phyloP scores from a whole-genome alignment of 2,329 filamentous ascomycete species.

The Biscogniauxia mediterranea region DNA sequence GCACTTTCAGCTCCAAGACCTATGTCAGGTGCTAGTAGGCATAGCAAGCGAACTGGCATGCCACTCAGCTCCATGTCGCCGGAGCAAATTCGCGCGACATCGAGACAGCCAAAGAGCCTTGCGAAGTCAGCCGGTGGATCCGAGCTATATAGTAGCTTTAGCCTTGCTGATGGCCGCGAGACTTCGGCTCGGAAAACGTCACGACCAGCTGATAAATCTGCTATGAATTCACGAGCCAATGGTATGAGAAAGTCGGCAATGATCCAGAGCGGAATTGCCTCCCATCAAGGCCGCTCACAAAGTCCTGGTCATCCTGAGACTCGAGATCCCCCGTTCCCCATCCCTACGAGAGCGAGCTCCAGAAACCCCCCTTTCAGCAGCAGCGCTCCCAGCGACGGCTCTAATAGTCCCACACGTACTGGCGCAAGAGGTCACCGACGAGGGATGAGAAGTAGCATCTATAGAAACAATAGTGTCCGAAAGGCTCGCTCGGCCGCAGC shows the following conservation, averaged over 20 bases:
- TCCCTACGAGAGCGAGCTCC: slow-evolving; percentile 85
- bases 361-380: slow-evolving; percentile 65
- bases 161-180: slow-evolving; percentile 32
- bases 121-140: slow-evolving; percentile 37
- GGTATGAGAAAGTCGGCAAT: slow-evolving; percentile 76
- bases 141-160: slow-evolving; percentile 47
- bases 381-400: slow-evolving; percentile 69
- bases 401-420: slow-evolving; percentile 68
- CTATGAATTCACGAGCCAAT: slow-evolving; percentile 48
- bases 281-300: slow-evolving; percentile 61
- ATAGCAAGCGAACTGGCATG: slow-evolving; percentile 43
- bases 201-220: slow-evolving; percentile 24
- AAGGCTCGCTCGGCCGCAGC: slow-evolving; percentile 83
- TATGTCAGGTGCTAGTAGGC: slow-evolving; percentile 37
- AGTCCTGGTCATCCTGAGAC: slow-evolving; percentile 64
- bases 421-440: slow-evolving; percentile 57
- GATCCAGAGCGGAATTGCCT: slow-evolving; percentile 74
- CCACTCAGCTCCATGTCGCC: slow-evolving; percentile 41
- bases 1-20: slow-evolving; percentile 63
- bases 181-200: slow-evolving; percentile 32
- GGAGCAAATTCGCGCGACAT: slow-evolving; percentile 34
- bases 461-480: slow-evolving; percentile 64
- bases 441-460: slow-evolving; percentile 45
- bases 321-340: slow-evolving; percentile 79
- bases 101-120: slow-evolving; percentile 29